Percentiles rank a stretch among this genome's conserved stretches.
Evolutionary conservation across 139 green algal genomes (phyloP).

Genomic region (Penium margaritaceum): DNA sequence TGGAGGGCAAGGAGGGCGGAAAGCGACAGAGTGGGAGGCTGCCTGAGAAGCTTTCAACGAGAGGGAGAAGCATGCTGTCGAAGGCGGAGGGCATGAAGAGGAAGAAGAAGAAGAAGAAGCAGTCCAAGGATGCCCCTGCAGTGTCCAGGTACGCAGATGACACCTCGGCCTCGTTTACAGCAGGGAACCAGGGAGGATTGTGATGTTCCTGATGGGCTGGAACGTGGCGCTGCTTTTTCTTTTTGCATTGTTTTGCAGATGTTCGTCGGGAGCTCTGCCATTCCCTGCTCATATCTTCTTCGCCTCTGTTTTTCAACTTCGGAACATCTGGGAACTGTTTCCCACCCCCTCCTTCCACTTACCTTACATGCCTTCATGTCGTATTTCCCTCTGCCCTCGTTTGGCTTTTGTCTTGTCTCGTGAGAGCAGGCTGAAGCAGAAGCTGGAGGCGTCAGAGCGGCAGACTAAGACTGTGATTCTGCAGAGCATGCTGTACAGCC

Average conservation of each 20-base stretch:
- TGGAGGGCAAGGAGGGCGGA: no score
- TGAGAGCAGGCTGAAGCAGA: conserved; percentile 6
- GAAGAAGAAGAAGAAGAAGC: background rate
- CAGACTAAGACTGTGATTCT: conserved; percentile 2
- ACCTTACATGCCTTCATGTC: background rate
- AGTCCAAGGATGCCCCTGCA: background rate
- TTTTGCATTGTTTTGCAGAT: background rate
- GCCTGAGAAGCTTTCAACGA: no score
- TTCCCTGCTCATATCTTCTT: no score
- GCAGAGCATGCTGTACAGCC: conserved; percentile 38
- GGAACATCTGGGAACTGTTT: no score
- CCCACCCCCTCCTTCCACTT: no score
- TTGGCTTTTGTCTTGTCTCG: background rate
- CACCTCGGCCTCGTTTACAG: no score
- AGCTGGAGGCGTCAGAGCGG: conserved; percentile 12
- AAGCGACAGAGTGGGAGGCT: no score
- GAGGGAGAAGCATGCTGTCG: no score
- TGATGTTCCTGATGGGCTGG: background rate
- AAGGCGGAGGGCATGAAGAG: no score
- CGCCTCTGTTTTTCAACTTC: no score
- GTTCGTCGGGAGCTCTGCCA: background rate
- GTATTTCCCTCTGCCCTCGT: background rate
- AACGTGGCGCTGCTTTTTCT: background rate
- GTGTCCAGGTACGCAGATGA: no score
- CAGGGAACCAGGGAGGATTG: no score